Percentiles rank a stretch among this genome's conserved stretches.
Conservation (phyloP, 2,329 filamentous ascomycete species). For the Xenoacremonium recifei region DNA sequence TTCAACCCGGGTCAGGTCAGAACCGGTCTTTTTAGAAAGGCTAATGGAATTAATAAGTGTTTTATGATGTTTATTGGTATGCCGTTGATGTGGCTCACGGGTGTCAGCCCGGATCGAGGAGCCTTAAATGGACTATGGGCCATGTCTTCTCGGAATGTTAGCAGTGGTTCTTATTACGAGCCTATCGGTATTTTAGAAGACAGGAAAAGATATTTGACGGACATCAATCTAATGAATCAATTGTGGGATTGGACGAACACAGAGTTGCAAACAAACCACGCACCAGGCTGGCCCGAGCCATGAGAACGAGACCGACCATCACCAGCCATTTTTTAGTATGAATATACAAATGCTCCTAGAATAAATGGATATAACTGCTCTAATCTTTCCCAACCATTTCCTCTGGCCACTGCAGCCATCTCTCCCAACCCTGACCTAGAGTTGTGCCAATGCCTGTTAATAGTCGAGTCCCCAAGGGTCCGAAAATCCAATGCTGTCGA, state of each 20-base stretch:
- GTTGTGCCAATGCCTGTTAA: not conserved
- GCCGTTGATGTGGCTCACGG: not conserved
- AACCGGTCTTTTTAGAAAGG: not conserved
- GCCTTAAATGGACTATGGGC: not conserved
- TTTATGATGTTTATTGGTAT: not conserved
- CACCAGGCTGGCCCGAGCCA: too few species aligned
- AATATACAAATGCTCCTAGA: too few species aligned
- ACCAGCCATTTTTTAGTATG: too few species aligned
- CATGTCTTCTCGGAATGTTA: not conserved
- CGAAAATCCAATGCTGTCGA: slow-evolving; percentile 2
- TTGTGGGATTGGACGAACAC: not conserved
- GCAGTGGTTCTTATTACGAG: not conserved
- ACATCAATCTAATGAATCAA: not conserved
- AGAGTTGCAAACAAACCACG: too few species aligned
- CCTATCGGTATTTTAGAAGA: not conserved
- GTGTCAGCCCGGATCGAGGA: not conserved
- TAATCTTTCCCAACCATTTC: slow-evolving; percentile 1
- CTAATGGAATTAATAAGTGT: not conserved
- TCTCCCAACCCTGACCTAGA: slow-evolving; percentile 5
- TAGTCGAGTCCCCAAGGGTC: not conserved
- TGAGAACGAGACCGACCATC: too few species aligned
- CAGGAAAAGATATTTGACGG: not conserved
- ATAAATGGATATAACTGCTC: too few species aligned
- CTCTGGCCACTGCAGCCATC: slow-evolving; percentile 4
- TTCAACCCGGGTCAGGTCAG: not conserved